Conservation (phyloP, 176 grass and related monocot species). For the Calamus simplicifolius region DNA sequence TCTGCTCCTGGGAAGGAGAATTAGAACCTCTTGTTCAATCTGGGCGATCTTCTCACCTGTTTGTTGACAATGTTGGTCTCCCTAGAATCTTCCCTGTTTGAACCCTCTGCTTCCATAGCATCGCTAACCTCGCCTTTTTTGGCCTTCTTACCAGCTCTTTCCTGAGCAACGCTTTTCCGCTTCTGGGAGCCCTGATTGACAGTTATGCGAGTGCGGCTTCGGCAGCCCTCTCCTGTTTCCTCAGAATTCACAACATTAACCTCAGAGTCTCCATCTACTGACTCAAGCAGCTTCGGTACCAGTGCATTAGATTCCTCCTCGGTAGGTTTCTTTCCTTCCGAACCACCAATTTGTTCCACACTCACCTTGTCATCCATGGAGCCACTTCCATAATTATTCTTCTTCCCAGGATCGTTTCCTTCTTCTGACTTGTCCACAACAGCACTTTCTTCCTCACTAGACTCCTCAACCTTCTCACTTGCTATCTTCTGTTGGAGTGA, state of each 20-base stretch:
- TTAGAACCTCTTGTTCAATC: no score
- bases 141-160: no score
- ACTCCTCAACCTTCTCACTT: constrained; percentile 22
- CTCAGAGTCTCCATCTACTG: constrained; percentile 16
- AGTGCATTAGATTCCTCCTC: constrained; percentile 14
- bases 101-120: no score
- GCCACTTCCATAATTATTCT: constrained; percentile 2
- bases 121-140: no score
- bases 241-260: constrained; percentile 10
- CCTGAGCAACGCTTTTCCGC: no score
- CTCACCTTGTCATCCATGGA: neutral
- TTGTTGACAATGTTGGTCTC: no score
- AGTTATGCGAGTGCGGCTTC: no score
- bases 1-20: no score
- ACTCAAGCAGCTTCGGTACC: constrained; percentile 4
- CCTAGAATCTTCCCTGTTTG: no score
- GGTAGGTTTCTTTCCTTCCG: constrained; percentile 13
- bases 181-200: no score
- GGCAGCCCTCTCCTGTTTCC: neutral
- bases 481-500: constrained; percentile 32
- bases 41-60: no score
- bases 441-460: constrained; percentile 8
- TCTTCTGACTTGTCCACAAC: constrained; percentile 21
- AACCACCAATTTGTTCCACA: neutral
- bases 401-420: constrained; percentile 9